These are phyloP conservation scores for Aspergillus baeticus DNA, from an alignment of 495 filamentous ascomycete genomes.

Conservation along the genomic window DNA sequence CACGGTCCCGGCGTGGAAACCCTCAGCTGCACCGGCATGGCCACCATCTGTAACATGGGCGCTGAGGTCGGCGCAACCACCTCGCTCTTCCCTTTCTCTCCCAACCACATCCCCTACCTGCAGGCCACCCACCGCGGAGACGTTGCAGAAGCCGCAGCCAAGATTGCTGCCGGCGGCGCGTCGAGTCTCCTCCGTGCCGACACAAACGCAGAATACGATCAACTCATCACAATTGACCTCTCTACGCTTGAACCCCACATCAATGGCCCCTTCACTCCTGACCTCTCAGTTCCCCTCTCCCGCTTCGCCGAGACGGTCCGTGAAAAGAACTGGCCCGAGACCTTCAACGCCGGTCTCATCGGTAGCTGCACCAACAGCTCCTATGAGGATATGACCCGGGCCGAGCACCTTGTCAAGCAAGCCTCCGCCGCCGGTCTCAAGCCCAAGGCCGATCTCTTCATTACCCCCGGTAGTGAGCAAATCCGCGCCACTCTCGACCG, in stretches of 20 bases:
- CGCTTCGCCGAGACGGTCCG: constrained; percentile 95
- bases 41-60: constrained; percentile 75
- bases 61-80: constrained; percentile 97
- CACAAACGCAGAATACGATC: constrained; percentile 89
- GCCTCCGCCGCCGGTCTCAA: constrained; percentile 92
- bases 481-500: constrained; percentile 93
- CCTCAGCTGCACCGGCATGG: constrained; percentile 68
- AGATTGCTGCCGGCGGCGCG: constrained; percentile 39
- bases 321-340: constrained; percentile 93
- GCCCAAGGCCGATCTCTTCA: constrained; percentile 88
- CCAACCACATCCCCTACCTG: constrained; percentile 95
- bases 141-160: constrained; percentile 57
- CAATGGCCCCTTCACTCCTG: constrained; percentile 99
- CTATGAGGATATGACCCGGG: constrained; percentile 98
- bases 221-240: constrained; percentile 94
- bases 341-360: constrained; percentile 89
- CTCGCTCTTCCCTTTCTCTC: constrained; percentile 98
- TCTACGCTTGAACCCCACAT: constrained; percentile 94
- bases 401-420: constrained; percentile 91
- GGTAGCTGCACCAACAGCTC: constrained; percentile 99
- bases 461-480: constrained; percentile 97
- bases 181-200: constrained; percentile 62
- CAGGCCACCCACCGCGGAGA: constrained; percentile 83
- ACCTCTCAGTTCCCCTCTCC: constrained; percentile 96
- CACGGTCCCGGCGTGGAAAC: constrained; percentile 79